Evolutionary conservation across 2,329 filamentous ascomycete genomes (phyloP).

Genomic region (Fusarium vanettenii): DNA sequence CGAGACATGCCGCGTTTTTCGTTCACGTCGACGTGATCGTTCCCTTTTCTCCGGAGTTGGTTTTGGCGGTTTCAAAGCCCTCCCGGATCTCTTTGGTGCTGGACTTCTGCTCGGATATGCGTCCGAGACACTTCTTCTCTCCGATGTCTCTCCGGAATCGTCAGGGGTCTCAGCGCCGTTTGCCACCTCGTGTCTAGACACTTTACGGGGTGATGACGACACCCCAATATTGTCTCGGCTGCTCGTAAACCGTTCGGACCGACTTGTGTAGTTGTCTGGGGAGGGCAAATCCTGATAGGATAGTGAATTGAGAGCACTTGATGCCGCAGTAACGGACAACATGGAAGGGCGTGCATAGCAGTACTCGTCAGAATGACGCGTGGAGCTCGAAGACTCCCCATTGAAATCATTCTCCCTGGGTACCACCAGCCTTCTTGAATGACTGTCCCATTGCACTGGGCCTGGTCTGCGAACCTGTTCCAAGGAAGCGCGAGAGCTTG

Average conservation of each 20-base stretch:
- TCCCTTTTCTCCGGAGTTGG: conserved; percentile 28
- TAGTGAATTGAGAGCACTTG: conserved; percentile 61
- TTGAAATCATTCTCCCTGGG: conserved; percentile 50
- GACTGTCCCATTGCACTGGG: conserved; percentile 64
- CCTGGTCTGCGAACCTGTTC: conserved; percentile 51
- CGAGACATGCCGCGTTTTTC: conserved; percentile 31
- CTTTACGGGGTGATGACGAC: conserved; percentile 27
- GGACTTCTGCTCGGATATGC: conserved; percentile 26
- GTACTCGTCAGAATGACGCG: conserved; percentile 56
- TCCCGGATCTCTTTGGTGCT: conserved; percentile 23
- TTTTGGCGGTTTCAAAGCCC: conserved; percentile 22
- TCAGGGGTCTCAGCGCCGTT: conserved; percentile 32
- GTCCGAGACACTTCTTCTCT: conserved; percentile 33
- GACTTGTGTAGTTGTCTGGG: conserved; percentile 28
- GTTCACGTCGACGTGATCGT: conserved; percentile 36
- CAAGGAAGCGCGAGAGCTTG: conserved; percentile 40
- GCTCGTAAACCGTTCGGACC: conserved; percentile 26
- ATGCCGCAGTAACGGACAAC: conserved; percentile 67
- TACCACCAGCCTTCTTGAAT: conserved; percentile 62
- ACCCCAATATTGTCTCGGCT: conserved; percentile 15
- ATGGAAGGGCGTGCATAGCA: conserved; percentile 54
- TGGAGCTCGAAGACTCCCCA: conserved; percentile 44
- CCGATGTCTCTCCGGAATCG: conserved; percentile 36
- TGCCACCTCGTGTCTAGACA: conserved; percentile 26
- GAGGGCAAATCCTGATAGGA: conserved; percentile 40